Base-by-base conservation (phyloP, 2,329 filamentous ascomycete species). In the Fusarium aywerte region DNA sequence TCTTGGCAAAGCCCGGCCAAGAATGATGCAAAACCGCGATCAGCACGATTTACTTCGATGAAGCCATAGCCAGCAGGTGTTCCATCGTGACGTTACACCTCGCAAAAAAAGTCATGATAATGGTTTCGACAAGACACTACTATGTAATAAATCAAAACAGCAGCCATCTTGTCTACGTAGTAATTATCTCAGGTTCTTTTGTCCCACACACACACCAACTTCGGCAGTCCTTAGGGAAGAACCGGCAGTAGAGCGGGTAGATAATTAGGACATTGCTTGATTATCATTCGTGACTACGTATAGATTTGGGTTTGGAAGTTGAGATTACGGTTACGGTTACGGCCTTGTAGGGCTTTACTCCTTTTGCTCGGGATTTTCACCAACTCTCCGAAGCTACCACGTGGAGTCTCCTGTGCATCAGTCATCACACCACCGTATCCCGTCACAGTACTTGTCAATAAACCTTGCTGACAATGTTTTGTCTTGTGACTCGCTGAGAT, bases 1-100 rank as follows among this genome's bases (percentile, higher is more conserved):
- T 62, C 70, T 73, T 73, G 70, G 70, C 70, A 38, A n/a, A 21
- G 50, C 21, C 25, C 44, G 54, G 50, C 45, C 50, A 68, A 68
- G 59, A 52, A 55, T 44, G 29, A 45, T 44, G 11, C 58, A 62
- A 45, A 49, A 64, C 59, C 32, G 50, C 43, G 31, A 58, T 45
- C 23, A 62, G 33, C 39, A 47, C 32, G 32, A 48, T 62, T 39
- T 43, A 32, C 42, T 52, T 59, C 21, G 50, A 58, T 50, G 40
- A 36, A 42, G 29, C 45, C 27, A 16, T 25, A n/a, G 18, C 20
- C 20, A 32, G 20, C n/a, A n/a, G n/a, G n/a, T n/a, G 15, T 36
- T 16, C 45, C 32, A 20, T 36, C 31, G 31, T 35, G 44, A 47
- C 20, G 44, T 47, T 29, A 48, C 31, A 35, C 44, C 31, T 4